Evolutionary conservation across 768 basidiomycete species (phyloP).

Genomic region (Cystofilobasidium macerans): DNA sequence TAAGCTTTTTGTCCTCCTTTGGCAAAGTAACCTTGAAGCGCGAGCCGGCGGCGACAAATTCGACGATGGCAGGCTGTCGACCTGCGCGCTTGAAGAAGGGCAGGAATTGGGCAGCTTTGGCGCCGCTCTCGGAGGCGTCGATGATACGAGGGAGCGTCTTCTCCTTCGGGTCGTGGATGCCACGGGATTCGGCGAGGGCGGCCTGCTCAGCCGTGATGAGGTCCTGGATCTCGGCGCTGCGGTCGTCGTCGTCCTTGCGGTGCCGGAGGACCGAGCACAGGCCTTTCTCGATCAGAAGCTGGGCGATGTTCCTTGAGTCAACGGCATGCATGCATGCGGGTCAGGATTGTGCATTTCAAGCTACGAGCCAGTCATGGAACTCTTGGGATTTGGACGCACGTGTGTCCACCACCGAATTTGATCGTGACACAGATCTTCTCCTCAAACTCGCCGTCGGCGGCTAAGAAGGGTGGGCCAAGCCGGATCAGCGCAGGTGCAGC

Average conservation of each 20-base stretch:
- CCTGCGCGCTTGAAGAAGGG: conserved; percentile 85
- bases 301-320: conserved; percentile 64
- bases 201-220: conserved; percentile 85
- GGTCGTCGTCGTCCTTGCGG: conserved; percentile 86
- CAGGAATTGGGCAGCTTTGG: conserved; percentile 74
- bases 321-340: too few relatives aligned
- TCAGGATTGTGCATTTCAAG: too few relatives aligned
- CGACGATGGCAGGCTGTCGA: conserved; percentile 70
- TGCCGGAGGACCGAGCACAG: conserved; percentile 81
- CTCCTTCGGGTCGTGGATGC: conserved; percentile 89
- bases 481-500: background rate
- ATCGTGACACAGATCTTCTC: conserved; percentile 86
- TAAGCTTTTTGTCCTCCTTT: conserved; percentile 85
- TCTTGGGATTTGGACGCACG: conserved; percentile 50
- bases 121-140: conserved; percentile 77
- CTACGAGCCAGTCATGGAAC: background rate
- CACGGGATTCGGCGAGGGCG: conserved; percentile 63
- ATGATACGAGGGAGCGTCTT: conserved; percentile 62
- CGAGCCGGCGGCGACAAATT: conserved; percentile 87
- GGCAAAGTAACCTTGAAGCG: conserved; percentile 88
- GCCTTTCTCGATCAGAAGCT: conserved; percentile 87
- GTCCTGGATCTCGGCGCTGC: conserved; percentile 92
- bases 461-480: conserved; percentile 31
- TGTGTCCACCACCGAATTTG: conserved; percentile 66
- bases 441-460: conserved; percentile 83